Evolutionary conservation across 2,329 filamentous ascomycete species (phyloP).

Genomic region (Knoxdaviesia capensis): DNA sequence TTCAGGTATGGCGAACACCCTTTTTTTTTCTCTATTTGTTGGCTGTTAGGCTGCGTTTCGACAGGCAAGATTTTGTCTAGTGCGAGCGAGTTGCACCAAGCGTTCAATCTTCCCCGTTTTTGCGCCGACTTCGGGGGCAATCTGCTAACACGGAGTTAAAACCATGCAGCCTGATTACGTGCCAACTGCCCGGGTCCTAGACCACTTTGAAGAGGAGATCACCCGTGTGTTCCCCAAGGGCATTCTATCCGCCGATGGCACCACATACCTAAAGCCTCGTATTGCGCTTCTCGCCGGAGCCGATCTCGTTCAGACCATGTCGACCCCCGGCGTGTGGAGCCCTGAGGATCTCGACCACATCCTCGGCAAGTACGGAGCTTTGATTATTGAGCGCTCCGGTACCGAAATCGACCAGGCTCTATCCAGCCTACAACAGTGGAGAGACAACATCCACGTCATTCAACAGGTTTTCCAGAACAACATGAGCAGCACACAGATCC

Average conservation of each 20-base stretch:
- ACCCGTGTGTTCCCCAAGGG: slow-evolving; percentile 58
- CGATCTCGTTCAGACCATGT: slow-evolving; percentile 58
- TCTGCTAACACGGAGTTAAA: no score
- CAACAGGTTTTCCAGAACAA: slow-evolving; percentile 70
- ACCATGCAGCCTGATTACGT: slow-evolving; percentile 59
- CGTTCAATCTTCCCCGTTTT: no score
- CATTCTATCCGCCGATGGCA: slow-evolving; percentile 46
- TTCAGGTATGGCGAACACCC: background rate
- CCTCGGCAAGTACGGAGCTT: slow-evolving; percentile 60
- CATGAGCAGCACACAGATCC: slow-evolving; percentile 64
- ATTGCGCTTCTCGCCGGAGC: slow-evolving; percentile 70
- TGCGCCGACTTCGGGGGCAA: no score
- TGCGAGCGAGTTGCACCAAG: no score
- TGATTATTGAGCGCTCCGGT: slow-evolving; percentile 73
- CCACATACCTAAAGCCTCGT: slow-evolving; percentile 38
- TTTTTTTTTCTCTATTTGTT: no score
- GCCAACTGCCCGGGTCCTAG: slow-evolving; percentile 72
- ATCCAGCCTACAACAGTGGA: slow-evolving; percentile 61
- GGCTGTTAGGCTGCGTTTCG: no score
- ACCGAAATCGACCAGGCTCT: slow-evolving; percentile 80
- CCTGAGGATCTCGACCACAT: slow-evolving; percentile 74
- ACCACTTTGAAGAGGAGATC: slow-evolving; percentile 82
- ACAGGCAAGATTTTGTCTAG: no score
- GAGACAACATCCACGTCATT: slow-evolving; percentile 73
- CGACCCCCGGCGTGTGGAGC: slow-evolving; percentile 58